Conservation (phyloP, 768 basidiomycete species). For the Neoboletus brunneissimus region DNA sequence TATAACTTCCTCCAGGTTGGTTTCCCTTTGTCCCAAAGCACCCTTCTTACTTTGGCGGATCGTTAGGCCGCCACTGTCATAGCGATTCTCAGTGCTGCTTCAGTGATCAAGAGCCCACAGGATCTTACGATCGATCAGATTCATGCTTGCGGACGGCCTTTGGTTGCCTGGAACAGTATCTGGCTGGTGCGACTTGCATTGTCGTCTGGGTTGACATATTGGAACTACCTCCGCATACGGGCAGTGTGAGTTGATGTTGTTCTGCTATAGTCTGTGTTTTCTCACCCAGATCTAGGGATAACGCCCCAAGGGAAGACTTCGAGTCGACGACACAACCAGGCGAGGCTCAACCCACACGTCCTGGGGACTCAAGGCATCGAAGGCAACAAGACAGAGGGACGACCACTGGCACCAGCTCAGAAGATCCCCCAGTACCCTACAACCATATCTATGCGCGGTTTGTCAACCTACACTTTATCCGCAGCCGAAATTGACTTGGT, state of each 20-base stretch:
- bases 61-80: constrained; percentile 51
- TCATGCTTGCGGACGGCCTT: constrained; percentile 57
- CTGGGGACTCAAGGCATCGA: constrained; percentile 16
- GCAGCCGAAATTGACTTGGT: constrained; percentile 15
- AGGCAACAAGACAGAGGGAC: constrained; percentile 22
- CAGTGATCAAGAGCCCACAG: constrained; percentile 45
- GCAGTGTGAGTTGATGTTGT: constrained; percentile 26
- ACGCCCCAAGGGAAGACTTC: constrained; percentile 26
- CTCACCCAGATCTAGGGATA: constrained; percentile 23
- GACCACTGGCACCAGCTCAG: constrained; percentile 19
- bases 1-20: constrained; percentile 57
- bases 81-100: constrained; percentile 47
- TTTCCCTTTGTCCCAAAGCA: not conserved
- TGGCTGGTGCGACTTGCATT: constrained; percentile 58
- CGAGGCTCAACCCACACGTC: constrained; percentile 14
- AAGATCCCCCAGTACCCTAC: constrained; percentile 25
- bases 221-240: constrained; percentile 48
- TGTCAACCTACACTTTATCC: not conserved
- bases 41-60: constrained; percentile 3
- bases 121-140: constrained; percentile 48
- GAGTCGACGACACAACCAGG: constrained; percentile 28
- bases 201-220: constrained; percentile 49
- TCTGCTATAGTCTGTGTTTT: not conserved
- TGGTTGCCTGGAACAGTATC: constrained; percentile 65
- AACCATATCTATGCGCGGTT: constrained; percentile 31